Conservation (phyloP, 768 basidiomycete species). For the Kwoniella bestiolae region DNA sequence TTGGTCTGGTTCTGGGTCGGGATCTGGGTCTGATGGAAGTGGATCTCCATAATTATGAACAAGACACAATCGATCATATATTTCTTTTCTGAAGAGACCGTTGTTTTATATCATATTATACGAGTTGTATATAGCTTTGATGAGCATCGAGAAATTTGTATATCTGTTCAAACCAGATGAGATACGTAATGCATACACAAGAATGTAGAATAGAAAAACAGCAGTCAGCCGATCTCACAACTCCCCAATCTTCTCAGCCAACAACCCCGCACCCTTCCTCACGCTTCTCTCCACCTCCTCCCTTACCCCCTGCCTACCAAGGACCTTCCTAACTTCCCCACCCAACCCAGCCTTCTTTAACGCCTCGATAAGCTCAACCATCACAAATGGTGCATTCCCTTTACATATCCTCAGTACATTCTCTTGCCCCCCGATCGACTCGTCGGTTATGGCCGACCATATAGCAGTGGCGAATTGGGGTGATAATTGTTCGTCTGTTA, state of each 20-base stretch:
- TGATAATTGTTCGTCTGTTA: conserved; percentile 39
- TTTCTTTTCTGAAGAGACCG: too few species aligned
- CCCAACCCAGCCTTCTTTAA: conserved; percentile 29
- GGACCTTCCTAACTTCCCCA: conserved; percentile 27
- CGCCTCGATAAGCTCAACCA: conserved; percentile 52
- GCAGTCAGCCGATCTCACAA: conserved; percentile 34
- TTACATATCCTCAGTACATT: conserved; percentile 46
- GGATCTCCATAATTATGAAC: too few species aligned
- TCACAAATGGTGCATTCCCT: conserved; percentile 50
- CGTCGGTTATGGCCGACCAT: conserved; percentile 42
- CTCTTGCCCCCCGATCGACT: conserved; percentile 47
- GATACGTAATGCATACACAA: not conserved
- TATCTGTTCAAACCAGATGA: not conserved
- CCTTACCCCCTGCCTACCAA: conserved; percentile 61
- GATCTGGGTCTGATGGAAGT: too few species aligned
- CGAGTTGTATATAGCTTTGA: too few species aligned
- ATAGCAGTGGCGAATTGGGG: conserved; percentile 40
- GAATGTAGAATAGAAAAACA: not conserved
- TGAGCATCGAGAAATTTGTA: too few species aligned
- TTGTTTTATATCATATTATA: too few species aligned
- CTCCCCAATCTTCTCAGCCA: conserved; percentile 65
- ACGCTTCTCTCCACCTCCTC: conserved; percentile 64
- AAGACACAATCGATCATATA: too few species aligned
- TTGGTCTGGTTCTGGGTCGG: too few species aligned
- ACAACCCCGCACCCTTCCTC: conserved; percentile 72